Conservation (phyloP, 2,329 filamentous ascomycete species). For the Reticulascus tulasneorum region DNA sequence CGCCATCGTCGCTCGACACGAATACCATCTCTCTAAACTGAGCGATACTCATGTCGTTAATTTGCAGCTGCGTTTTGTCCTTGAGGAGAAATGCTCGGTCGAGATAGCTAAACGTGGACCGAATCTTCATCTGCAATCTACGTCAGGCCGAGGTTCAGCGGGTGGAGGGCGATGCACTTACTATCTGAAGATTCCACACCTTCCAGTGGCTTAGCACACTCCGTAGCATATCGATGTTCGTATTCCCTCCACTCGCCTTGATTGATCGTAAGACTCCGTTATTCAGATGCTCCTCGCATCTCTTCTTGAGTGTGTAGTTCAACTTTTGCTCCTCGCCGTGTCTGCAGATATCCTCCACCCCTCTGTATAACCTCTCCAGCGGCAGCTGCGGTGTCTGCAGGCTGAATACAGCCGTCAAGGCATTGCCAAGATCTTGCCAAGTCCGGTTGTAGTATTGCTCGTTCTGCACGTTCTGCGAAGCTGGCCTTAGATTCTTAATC, state of each 20-base stretch:
- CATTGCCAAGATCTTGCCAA: constrained; percentile 69
- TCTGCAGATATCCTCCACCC: constrained; percentile 87
- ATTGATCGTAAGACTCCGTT: constrained; percentile 53
- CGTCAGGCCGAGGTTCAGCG: constrained; percentile 11
- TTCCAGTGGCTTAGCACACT: constrained; percentile 60
- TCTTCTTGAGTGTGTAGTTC: constrained; percentile 60
- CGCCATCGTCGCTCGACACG: constrained; percentile 18
- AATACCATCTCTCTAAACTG: constrained; percentile 66
- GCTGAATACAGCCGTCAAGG: constrained; percentile 69
- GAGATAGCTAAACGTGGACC: constrained; percentile 89
- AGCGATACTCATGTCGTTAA: constrained; percentile 76
- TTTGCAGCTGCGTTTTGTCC: constrained; percentile 62
- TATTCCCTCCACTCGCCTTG: constrained; percentile 43
- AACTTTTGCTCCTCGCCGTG: constrained; percentile 68
- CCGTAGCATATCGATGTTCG: constrained; percentile 61
- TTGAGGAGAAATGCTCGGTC: constrained; percentile 85
- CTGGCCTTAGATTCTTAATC: constrained; percentile 82
- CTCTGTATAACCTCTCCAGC: constrained; percentile 85
- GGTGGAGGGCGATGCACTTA: constrained; percentile 33
- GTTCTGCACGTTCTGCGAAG: constrained; percentile 55
- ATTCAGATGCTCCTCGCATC: constrained; percentile 66
- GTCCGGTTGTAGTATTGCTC: constrained; percentile 75
- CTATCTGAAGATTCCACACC: constrained; percentile 73
- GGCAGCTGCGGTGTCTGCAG: constrained; percentile 62
- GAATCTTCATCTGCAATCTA: constrained; percentile 60